Evolutionary conservation across 495 filamentous ascomycete species (phyloP), one percentile per base, ranked within the genome.

Genomic region (Endocarpon pusillum): DNA sequence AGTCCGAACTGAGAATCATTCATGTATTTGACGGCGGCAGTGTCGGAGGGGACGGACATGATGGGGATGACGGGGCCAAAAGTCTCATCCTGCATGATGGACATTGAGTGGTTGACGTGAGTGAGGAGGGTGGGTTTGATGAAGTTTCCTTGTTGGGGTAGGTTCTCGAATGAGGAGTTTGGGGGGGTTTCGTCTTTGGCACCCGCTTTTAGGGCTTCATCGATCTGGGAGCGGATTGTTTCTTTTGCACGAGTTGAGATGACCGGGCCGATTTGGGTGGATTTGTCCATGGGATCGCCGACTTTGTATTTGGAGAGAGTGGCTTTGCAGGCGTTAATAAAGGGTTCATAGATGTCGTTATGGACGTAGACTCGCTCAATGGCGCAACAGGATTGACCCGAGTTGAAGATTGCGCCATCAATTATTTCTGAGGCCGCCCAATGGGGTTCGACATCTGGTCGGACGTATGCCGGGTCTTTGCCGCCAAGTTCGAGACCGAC

Each of bases 1-100:
- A 97, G 63, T 2, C 89, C 89, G 48, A 89, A 91, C 36, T 93
- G 73, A 52, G 80, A 87, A 43, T 94, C 85, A 42, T 97, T 97
- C 84, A 96, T 94, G 32, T 92, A 51, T 22, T 59, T 42, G 26
- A 96, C 57, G 1, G 89, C 91, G 49, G 94, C 82, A 10, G 68
- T 69, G 39, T 97, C 89, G 37, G 62, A 58, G 33, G 75, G 69
- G 19, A 96, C 89, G 49, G 81, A 87, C 82, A 89, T 89, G 4
- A 97, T 72, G 4, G 89, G 81, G 45, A 97, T 87, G 19, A 93
- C 71, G 0, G 89, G 89, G 4, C 89, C 89, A 42, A 97, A 97
- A 0, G 89, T 96, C 57, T 97, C 89, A 26, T 96, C 84, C 11
- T 58, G 83, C 91, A 97, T 94, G 26, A 91, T 73, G 10, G 54